Evolutionary conservation across 1,139 yeast genomes (phyloP).

Genomic region (Pichia sp.): DNA sequence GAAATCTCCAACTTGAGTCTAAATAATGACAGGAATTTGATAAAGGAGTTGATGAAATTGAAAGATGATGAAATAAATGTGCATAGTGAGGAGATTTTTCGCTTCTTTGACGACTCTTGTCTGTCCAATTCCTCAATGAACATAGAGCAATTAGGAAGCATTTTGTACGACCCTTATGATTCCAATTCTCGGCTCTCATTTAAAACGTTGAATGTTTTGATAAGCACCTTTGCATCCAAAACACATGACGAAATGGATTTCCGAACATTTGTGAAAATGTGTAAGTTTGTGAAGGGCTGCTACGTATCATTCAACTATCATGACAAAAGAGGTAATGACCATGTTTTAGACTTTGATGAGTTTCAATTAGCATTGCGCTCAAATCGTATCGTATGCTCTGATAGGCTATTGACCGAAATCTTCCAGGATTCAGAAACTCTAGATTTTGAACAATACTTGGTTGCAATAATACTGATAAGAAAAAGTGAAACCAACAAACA

Average conservation of each 20-base stretch:
- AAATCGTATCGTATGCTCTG: constrained; percentile 25
- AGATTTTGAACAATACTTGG: constrained; percentile 27
- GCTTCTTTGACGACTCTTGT: constrained; percentile 19
- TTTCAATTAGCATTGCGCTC: constrained; percentile 24
- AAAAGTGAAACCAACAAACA: constrained; percentile 18
- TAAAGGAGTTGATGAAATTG: constrained; percentile 16
- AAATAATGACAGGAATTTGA: constrained; percentile 11
- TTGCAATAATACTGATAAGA: constrained; percentile 27
- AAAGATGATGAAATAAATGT: constrained; percentile 21
- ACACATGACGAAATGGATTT: constrained; percentile 22
- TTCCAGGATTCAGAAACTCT: constrained; percentile 22
- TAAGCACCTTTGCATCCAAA: constrained; percentile 20
- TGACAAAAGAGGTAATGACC: constrained; percentile 22
- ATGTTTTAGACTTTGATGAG: constrained; percentile 26
- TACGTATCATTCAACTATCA: constrained; percentile 27
- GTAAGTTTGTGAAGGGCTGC: constrained; percentile 30
- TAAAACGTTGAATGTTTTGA: constrained; percentile 13
- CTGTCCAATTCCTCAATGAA: constrained; percentile 8
- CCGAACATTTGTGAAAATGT: constrained; percentile 26
- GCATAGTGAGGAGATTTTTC: constrained; percentile 22
- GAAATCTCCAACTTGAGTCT: not conserved
- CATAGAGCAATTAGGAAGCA: constrained; percentile 14
- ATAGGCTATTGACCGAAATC: constrained; percentile 19
- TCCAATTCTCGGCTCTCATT: constrained; percentile 10
- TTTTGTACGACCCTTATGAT: constrained; percentile 17